A percentile compares a stretch with the other conserved stretches of the same genome.
These are phyloP conservation scores for Venturia oleaginea DNA, from an alignment of 2,329 filamentous ascomycete species.

Conservation along the genomic window DNA sequence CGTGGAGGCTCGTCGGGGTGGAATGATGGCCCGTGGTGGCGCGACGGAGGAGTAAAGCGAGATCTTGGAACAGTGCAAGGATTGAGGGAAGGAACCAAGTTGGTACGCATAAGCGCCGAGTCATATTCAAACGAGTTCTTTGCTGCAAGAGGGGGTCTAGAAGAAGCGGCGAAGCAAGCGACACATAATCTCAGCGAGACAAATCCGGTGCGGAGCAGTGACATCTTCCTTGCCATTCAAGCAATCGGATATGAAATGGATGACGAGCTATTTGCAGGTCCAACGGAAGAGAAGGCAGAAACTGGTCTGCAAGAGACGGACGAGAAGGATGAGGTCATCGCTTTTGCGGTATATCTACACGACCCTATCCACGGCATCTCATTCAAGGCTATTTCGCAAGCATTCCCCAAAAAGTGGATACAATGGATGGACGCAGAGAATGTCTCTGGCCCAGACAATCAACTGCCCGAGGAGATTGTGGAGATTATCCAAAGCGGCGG, in stretches of 20 bases:
- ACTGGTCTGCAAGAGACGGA: conserved; percentile 46
- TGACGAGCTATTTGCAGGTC: conserved; percentile 56
- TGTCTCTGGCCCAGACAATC: conserved; percentile 24
- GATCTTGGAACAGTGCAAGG: conserved; percentile 75
- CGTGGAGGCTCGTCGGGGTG: conserved; percentile 49
- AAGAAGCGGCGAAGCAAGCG: conserved; percentile 69
- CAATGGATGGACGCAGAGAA: conserved; percentile 76
- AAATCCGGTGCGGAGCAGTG: conserved; percentile 84
- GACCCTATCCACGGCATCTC: conserved; percentile 89
- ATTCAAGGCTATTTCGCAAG: conserved; percentile 74
- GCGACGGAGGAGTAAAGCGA: conserved; percentile 58
- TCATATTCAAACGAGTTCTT: conserved; percentile 82
- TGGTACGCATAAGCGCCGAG: conserved; percentile 82
- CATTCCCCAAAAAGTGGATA: conserved; percentile 76
- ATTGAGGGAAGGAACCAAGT: conserved; percentile 77
- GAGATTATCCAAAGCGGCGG: conserved; percentile 67
- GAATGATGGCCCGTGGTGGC: conserved; percentile 97
- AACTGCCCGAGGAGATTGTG: conserved; percentile 73
- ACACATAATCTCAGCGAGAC: conserved; percentile 69
- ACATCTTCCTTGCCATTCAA: conserved; percentile 94
- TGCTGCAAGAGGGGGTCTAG: conserved; percentile 64
- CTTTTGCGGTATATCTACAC: conserved; percentile 69
- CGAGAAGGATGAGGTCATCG: conserved; percentile 54
- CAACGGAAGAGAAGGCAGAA: conserved; percentile 42
- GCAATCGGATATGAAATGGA: conserved; percentile 62